These are phyloP conservation scores for Aspergillus sclerotialis DNA, from an alignment of 2,329 filamentous ascomycete genomes.

Conservation along the genomic window DNA sequence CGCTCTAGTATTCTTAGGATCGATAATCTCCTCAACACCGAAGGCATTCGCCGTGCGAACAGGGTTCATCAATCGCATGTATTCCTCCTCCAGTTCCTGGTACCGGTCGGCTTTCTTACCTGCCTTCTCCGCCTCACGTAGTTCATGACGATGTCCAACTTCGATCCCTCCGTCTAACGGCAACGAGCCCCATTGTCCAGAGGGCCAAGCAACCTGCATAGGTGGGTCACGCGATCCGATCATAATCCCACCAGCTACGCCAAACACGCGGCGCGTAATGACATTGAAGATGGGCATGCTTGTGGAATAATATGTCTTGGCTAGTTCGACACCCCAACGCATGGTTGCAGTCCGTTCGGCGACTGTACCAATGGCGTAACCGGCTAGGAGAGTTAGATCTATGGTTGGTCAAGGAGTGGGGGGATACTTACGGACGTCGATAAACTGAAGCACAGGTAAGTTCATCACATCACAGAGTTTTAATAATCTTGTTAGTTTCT, in stretches of 20 bases:
- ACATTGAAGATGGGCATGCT: conserved; percentile 58
- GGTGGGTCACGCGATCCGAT: conserved; percentile 55
- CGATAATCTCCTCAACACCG: conserved; percentile 58
- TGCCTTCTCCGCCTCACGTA: conserved; percentile 48
- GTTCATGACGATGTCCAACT: conserved; percentile 54
- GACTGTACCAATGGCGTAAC: conserved; percentile 58
- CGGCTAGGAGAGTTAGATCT: conserved; percentile 26
- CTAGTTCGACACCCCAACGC: conserved; percentile 57
- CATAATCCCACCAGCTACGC: conserved; percentile 60
- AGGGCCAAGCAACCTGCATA: conserved; percentile 58
- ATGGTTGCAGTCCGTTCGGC: conserved; percentile 59
- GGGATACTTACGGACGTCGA: conserved; percentile 47
- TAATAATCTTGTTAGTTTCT: conserved; percentile 54
- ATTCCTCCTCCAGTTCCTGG: conserved; percentile 53
- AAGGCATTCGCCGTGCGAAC: conserved; percentile 59
- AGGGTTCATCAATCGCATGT: conserved; percentile 57
- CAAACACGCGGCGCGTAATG: conserved; percentile 55
- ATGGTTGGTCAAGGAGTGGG: too few species aligned
- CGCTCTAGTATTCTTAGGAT: conserved; percentile 53
- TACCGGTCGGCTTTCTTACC: conserved; percentile 48
- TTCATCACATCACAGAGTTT: conserved; percentile 62
- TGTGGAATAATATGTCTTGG: conserved; percentile 55
- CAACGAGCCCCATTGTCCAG: conserved; percentile 55
- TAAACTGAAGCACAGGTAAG: conserved; percentile 56
- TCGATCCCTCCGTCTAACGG: conserved; percentile 60